Percentiles rank a stretch among this genome's conserved stretches.
Evolutionary conservation across 768 basidiomycete species (phyloP).

Genomic region (Fomitopsis serialis): DNA sequence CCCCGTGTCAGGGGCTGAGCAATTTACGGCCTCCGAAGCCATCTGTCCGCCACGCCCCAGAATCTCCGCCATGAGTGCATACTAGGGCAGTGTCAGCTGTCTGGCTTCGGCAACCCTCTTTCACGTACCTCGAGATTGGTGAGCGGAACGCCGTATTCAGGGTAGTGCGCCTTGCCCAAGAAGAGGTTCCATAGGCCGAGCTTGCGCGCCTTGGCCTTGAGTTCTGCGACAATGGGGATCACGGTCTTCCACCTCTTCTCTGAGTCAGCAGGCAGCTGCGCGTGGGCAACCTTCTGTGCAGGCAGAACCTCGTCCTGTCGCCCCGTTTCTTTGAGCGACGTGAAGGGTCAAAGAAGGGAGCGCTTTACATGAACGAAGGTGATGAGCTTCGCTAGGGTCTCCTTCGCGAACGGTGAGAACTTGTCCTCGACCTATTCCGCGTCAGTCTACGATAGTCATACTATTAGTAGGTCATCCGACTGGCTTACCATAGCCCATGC

Average conservation of each 20-base stretch:
- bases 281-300: constrained; percentile 67
- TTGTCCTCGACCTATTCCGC: constrained; percentile 74
- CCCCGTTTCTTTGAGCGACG: neutral
- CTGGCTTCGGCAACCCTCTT: neutral
- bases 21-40: constrained; percentile 86
- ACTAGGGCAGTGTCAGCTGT: constrained; percentile 39
- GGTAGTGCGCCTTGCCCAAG: constrained; percentile 91
- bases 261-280: constrained; percentile 75
- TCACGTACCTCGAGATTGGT: constrained; percentile 82
- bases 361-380: constrained; percentile 71
- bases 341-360: neutral
- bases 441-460: constrained; percentile 5
- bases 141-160: constrained; percentile 81
- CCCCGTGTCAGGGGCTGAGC: constrained; percentile 94
- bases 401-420: constrained; percentile 86
- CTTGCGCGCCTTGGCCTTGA: constrained; percentile 84
- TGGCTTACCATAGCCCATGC: constrained; percentile 80
- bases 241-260: constrained; percentile 78
- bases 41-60: constrained; percentile 80
- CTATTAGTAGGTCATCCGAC: neutral
- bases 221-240: constrained; percentile 72
- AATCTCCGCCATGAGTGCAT: constrained; percentile 96
- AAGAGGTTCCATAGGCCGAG: constrained; percentile 97
- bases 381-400: constrained; percentile 78
- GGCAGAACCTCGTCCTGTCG: constrained; percentile 84